Evolutionary conservation across 1,139 yeast genomes (phyloP), one percentile per base, ranked within the genome.

Genomic region (Suhomyces bolitotheri): DNA sequence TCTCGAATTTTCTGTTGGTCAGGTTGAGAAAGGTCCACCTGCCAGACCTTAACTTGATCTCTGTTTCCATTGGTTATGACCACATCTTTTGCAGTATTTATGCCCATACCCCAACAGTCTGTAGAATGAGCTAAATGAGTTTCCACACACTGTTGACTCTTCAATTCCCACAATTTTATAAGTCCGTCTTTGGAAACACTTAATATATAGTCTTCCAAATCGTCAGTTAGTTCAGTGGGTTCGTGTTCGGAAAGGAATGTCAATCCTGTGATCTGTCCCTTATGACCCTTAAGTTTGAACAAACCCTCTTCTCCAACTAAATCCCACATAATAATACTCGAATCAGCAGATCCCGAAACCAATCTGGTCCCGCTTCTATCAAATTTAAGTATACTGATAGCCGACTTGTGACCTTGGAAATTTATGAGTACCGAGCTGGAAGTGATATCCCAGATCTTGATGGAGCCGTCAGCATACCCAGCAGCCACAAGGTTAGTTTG

Each of bases 71-170:
- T 73, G 2, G 96, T 89, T 12, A 89, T 62, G 17, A 77, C 57
- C 43, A 80, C 40, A 49, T 71, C 62, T 15, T 59, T 58, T 16
- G 56, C 56, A 3, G 44, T 37, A 39, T 63, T 62, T 20, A 80
- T 58, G 1, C 79, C 86, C 56, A 88, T 60, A 3, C 87, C 66
- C 97, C 97, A 90, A 63, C 96, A 87, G 60, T 92, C 97, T 44
- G 89, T 89, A 11, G 87, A 75, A 55, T 89, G 96, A 1, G 97
- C 96, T 44, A 90, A 79, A 58, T 89, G 97, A 0, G 97, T 89
- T 58, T 92, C 99, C 11, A 89, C 70, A 62, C 97, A 88, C 56
- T 88, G 96, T 55, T 86, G 90, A 9, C 94, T 69, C 52, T 80
- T 82, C 46, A 92, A 64, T 55, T 92, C 97, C 99, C 99, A 92